Evolutionary conservation across 2,329 filamentous ascomycete species (phyloP), one percentile per base, ranked within the genome.

Genomic region (Botrytis galanthina): DNA sequence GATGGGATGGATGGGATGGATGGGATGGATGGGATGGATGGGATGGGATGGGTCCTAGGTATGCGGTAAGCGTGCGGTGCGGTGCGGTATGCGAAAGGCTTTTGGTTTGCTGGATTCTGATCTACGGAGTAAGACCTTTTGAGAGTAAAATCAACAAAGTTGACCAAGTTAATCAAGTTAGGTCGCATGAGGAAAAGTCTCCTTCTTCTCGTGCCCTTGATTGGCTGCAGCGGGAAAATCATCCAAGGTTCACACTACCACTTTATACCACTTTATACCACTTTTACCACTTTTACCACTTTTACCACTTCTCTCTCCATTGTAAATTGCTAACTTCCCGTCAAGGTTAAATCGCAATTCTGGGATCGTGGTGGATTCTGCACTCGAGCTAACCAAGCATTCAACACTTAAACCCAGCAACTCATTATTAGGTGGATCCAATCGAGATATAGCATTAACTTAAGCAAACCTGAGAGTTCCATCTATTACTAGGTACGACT

Each of bases 261-360:
- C 54, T 46, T 22, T 46, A 46, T 57, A 29, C 51, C n/a, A 29
- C 51, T 48, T 57, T 29, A n/a, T 4, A 59, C 29, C 29, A 10
- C 54, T 61, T n/a, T n/a, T 2, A 39, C 12, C 39, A 4, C 39
- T 42, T 4, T 42, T 16, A 42, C 39, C 39, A 14, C 39, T 42
- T 14, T 42, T 2, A 18, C n/a, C n/a, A 7, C 51, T 60, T 37
- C 14, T 9, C 26, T 62, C 26, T 16, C 60, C 60, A 35, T 62
- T n/a, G 22, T 62, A 39, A 59, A 29, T 63, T 63, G 44, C n/a
- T 67, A 67, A 35, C 48, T 35, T 44, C 20, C n/a, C n/a, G 64
- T 35, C 64, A 67, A 67, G 64, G 29, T 35, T 51, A 68, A 51
- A 68, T 54, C 48, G 51, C 29, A 57, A 39, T 57, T 54, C 37